Evolutionary conservation across 192 early-diverging fungal genomes (phyloP), one percentile per base, ranked within the genome.

Genomic region (Backusella sp.): DNA sequence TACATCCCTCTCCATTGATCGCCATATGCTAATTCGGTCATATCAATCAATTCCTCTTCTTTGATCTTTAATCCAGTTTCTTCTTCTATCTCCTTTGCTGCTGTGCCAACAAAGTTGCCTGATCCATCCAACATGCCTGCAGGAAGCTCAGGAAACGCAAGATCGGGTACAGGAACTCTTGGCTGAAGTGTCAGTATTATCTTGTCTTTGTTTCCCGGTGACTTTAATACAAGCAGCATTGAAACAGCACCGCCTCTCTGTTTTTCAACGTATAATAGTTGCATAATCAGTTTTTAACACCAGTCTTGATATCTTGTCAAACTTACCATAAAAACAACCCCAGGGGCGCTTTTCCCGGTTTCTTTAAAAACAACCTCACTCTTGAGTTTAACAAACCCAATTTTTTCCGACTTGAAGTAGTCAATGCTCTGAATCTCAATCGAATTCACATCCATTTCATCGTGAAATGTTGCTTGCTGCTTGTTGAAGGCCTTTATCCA

Each of bases 61-160:
- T 80, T 74, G 19, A 96, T 86, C 2, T 70, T 70, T 11, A 96
- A 52, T 8, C 80, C 95, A 11, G 92, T 94, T 76, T 96, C 95
- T 79, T 96, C 95, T 34, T 92, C 73, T 6, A 96, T 85, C 70
- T 96, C 95, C 6, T 88, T 83, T 5, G 93, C 93, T 19, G 93
- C 94, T 19, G 86, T 86, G 17, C 95, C 95, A 6, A 84, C 77
- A 88, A 96, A 95, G 77, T 86, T 84, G 21, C 89, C 90, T 32
- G 84, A 86, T 41, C 84, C 93, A 75, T 95, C 93, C 37, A 95
- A 76, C 95, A 97, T 97, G 1, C 94, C 94, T 0, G 95, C 95
- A 0, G 95, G 95, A 37, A 97, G 83, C 79, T 95, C 95, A 56
- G 84, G 76, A 74, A 92, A 85, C 0, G 76, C n/a, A 26, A 91